Conservation (phyloP, 768 basidiomycete genomes). For the Leccinum imitatum region DNA sequence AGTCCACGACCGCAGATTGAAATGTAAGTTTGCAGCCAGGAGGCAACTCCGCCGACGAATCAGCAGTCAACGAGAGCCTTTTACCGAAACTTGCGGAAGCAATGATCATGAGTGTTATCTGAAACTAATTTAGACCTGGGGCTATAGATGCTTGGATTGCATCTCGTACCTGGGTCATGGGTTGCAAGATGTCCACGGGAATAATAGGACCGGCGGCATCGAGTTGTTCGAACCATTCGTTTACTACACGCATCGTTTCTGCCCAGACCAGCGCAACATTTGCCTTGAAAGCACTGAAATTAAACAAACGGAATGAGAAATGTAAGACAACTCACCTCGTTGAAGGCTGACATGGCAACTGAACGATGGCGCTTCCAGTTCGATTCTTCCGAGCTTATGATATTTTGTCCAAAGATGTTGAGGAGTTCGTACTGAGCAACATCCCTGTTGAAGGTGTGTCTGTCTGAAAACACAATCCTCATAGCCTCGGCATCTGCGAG, state of each 20-base stretch:
- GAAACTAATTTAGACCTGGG: not conserved
- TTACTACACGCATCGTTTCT: conserved; percentile 39
- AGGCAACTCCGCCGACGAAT: conserved; percentile 25
- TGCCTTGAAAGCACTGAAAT: conserved; percentile 27
- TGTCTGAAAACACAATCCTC: conserved; percentile 34
- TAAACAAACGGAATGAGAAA: not conserved
- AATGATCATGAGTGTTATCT: conserved; percentile 41
- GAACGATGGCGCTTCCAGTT: conserved; percentile 50
- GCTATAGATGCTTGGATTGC: not conserved
- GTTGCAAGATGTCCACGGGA: conserved; percentile 14
- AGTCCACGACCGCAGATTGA: conserved; percentile 32
- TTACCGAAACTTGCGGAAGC: conserved; percentile 44
- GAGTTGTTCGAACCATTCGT: conserved; percentile 44
- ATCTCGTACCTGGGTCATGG: conserved; percentile 17
- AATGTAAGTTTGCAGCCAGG: conserved; percentile 37
- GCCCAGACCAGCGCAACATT: conserved; percentile 51
- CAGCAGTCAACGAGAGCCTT: conserved; percentile 34
- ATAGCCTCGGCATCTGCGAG: conserved; percentile 45
- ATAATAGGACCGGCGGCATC: conserved; percentile 25
- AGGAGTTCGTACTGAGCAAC: conserved; percentile 39
- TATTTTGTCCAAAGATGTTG: conserved; percentile 47
- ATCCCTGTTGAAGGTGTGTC: conserved; percentile 36
- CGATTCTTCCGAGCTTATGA: conserved; percentile 41
- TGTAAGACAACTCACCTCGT: conserved; percentile 35
- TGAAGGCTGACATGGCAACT: conserved; percentile 49